A percentile compares a stretch with the other conserved stretches of the same genome.
These are phyloP conservation scores for Adansonia madagascariensis DNA, from an alignment of 441 rosid species.

Conservation along the genomic window DNA sequence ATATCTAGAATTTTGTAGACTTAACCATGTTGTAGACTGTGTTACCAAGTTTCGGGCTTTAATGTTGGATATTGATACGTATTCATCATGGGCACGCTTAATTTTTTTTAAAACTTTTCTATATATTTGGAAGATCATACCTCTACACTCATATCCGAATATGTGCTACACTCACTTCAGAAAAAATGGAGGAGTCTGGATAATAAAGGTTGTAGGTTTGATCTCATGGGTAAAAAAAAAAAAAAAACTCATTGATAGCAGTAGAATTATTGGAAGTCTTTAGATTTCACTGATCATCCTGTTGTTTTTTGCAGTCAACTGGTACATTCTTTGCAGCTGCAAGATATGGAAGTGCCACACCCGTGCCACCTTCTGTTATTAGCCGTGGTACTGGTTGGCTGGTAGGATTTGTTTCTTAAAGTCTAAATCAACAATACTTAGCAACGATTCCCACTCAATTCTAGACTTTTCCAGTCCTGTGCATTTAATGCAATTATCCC, in stretches of 20 bases:
- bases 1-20: too few species aligned
- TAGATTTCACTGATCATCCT: not conserved
- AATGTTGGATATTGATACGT: too few species aligned
- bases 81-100: too few species aligned
- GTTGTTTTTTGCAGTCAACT: constrained; percentile 51
- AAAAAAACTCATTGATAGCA: not conserved
- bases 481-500: constrained; percentile 4
- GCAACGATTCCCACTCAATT: not conserved
- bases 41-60: too few species aligned
- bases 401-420: constrained; percentile 41
- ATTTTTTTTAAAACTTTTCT: not conserved
- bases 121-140: not conserved
- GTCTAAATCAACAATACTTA: not conserved
- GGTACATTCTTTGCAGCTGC: constrained; percentile 71
- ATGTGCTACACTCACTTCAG: not conserved
- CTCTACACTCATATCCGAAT: too few species aligned
- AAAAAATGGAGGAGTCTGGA: not conserved
- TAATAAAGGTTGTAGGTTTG: not conserved
- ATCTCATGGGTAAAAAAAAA: not conserved
- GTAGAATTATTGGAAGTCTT: constrained; percentile 4
- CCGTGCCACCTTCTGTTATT: constrained; percentile 79
- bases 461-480: not conserved
- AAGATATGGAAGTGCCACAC: constrained; percentile 78
- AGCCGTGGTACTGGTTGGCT: constrained; percentile 84
- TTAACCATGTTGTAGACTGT: too few species aligned